These are phyloP conservation scores for Caloboletus firmus DNA, from an alignment of 1,284 basidiomycete species.

Conservation along the genomic window DNA sequence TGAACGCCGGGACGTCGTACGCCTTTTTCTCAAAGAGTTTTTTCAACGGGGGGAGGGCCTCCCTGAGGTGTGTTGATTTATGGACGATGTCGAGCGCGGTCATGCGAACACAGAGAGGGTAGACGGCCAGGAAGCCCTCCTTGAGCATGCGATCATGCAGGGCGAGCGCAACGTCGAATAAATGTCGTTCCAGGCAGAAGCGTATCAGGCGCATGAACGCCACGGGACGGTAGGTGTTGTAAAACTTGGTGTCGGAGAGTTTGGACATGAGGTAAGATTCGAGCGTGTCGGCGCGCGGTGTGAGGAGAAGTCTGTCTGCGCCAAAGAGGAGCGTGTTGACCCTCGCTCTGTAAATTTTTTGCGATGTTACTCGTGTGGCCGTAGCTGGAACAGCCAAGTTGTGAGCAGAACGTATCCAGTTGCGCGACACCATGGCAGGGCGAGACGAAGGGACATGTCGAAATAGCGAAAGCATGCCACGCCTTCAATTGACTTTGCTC, in stretches of 20 bases:
- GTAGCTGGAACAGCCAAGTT: not conserved
- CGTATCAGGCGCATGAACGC: slow-evolving; percentile 30
- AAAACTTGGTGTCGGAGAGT: slow-evolving; percentile 27
- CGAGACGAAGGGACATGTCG: slow-evolving; percentile 8
- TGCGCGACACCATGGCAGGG: not conserved
- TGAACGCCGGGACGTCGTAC: slow-evolving; percentile 42
- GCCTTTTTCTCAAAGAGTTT: slow-evolving; percentile 33
- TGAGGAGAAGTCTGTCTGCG: slow-evolving; percentile 31
- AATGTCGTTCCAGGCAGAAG: slow-evolving; percentile 29
- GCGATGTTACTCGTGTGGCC: slow-evolving; percentile 2
- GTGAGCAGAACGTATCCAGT: slow-evolving; percentile 1
- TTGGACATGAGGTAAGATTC: slow-evolving; percentile 22
- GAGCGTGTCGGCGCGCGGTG: slow-evolving; percentile 21
- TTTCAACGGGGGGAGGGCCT: slow-evolving; percentile 27
- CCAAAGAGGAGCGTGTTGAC: slow-evolving; percentile 29
- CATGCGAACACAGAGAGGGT: slow-evolving; percentile 44
- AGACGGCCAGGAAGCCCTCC: slow-evolving; percentile 40
- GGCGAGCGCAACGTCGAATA: slow-evolving; percentile 39
- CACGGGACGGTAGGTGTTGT: slow-evolving; percentile 29
- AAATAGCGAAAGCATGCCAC: slow-evolving; percentile 8
- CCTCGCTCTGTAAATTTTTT: slow-evolving; percentile 21
- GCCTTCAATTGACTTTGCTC: too few relatives aligned
- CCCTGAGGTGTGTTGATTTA: slow-evolving; percentile 14
- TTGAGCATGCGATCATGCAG: slow-evolving; percentile 45
- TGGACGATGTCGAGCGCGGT: slow-evolving; percentile 33